Percentiles rank a stretch among this genome's conserved stretches.
Conservation (phyloP, 305 asterid species). For the Withania somnifera region DNA sequence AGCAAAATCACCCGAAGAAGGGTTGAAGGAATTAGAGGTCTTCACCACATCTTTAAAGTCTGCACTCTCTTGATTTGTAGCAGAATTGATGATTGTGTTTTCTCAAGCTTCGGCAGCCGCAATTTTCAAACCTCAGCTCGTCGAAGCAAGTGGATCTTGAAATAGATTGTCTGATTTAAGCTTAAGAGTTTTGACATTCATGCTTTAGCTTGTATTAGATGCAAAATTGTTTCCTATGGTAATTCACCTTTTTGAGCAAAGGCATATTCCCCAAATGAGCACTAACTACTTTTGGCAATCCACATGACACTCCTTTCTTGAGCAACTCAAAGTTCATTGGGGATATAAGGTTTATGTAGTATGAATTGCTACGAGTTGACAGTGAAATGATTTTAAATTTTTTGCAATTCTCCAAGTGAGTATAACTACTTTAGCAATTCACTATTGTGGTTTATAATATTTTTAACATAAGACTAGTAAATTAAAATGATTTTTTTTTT, state of each 20-base stretch:
- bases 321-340: too few relatives aligned
- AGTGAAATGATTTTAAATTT: too few relatives aligned
- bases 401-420: too few relatives aligned
- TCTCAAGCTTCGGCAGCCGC: not conserved
- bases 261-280: too few relatives aligned
- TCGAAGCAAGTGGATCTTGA: not conserved
- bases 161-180: not conserved
- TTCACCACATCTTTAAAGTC: slow-evolving; percentile 71
- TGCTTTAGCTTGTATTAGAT: not conserved
- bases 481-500: too few relatives aligned
- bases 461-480: too few relatives aligned
- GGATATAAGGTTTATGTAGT: too few relatives aligned
- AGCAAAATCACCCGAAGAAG: slow-evolving; percentile 83
- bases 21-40: slow-evolving; percentile 56
- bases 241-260: not conserved
- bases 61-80: slow-evolving; percentile 24
- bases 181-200: not conserved
- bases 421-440: too few relatives aligned
- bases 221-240: not conserved
- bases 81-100: not conserved
- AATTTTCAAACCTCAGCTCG: not conserved
- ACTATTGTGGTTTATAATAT: too few relatives aligned
- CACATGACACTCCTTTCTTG: too few relatives aligned
- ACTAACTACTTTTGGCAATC: too few relatives aligned
- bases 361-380: too few relatives aligned